Evolutionary conservation across 2,329 filamentous ascomycete genomes (phyloP), one percentile per base, ranked within the genome.

Genomic region (Paecilomyces sp.): DNA sequence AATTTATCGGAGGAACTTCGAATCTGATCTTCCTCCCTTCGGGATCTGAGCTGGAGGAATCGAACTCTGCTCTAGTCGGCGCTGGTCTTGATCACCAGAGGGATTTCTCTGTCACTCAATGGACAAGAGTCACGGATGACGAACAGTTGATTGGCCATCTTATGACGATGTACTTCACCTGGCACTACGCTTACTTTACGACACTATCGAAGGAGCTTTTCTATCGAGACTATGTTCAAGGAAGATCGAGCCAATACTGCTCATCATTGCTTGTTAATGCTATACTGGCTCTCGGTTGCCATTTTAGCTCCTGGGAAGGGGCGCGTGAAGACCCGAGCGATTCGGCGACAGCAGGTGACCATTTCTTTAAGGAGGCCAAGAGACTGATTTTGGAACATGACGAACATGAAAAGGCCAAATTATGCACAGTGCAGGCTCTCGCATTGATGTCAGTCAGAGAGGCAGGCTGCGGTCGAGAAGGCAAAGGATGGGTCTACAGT

Each of bases 401-500:
- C 67, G 90, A 97, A 72, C 94, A 96, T 70, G 92, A 95, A 70
- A 92, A 90, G 66, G 91, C 94, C 1, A 86, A 87, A 57, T 79
- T 97, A 58, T 90, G 92, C 5, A 97, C 92, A 0, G 92, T 97
- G 0, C 94, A 99, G 76, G 94, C 94, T 0, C 78, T 97, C 58
- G 92, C 92, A 0, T 79, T 97, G 63, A 97, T 99, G 92, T 97
- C 92, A 7, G 93, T 97, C 0, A 84, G 94, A 62, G 94, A 99
- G 77, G 94, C 93, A 2, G 94, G 94, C 0, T 97, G 93, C 72
- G 93, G 91, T 0, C 84, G 93, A 51, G 94, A 97, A 76, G 91
- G 91, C 47, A 96, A 94, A 74, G 94, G 94, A 1, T 99, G 94
- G 94, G 92, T 97, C 3, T 97, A 97, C 74, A 96, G 91, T 68